Evolutionary conservation across 805 yeast species (phyloP), one percentile per base, ranked within the genome.

Genomic region (Candida namnaoensis): DNA sequence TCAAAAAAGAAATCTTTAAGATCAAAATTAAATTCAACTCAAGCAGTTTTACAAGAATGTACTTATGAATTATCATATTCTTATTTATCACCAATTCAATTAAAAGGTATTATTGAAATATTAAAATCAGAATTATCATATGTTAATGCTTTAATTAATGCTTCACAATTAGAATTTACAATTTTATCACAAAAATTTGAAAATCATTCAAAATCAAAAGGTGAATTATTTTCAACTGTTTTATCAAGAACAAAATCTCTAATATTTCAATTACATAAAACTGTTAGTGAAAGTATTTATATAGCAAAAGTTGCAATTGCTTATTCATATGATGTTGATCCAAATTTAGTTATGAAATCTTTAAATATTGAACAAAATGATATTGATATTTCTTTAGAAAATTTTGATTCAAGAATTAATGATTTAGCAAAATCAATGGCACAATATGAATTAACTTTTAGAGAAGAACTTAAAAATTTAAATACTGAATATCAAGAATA

Each of bases 31-130:
- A 54, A 51, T 9, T 50, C 57, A 12, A 63, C 71, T 38, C 56
- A 61, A 27, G 52, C 62, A 7, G 73, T 68, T 2, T 50, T 71
- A 27, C 64, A 68, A 32, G 78, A 74, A 47, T 70, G 76, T 46
- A 52, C 65, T 3, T 74, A 69, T 45, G 79, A 74, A 47, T 56
- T 72, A 1, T 68, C 78, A 1, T 73, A 68, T 46, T 68, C 78
- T 0, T 67, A 60, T 41, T 50, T 69, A 15, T 64, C 77, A 0
- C 78, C 79, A 24, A 50, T 53, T 7, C 66, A 65, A 36, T 46
- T 72, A 28, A 60, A 63, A 36, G 57, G 62, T 5, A 46, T 64
- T 3, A 57, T 70, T 15, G 55, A 60, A 10, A 48, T 53, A 13
- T 49, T 71, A 15, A 56, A 57, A 27, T 48, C 58, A 1, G 53